A percentile compares a stretch with the other conserved stretches of the same genome.
Evolutionary conservation across 2,329 filamentous ascomycete genomes (phyloP).

Genomic region (Paracorniculantispora psalliotae): DNA sequence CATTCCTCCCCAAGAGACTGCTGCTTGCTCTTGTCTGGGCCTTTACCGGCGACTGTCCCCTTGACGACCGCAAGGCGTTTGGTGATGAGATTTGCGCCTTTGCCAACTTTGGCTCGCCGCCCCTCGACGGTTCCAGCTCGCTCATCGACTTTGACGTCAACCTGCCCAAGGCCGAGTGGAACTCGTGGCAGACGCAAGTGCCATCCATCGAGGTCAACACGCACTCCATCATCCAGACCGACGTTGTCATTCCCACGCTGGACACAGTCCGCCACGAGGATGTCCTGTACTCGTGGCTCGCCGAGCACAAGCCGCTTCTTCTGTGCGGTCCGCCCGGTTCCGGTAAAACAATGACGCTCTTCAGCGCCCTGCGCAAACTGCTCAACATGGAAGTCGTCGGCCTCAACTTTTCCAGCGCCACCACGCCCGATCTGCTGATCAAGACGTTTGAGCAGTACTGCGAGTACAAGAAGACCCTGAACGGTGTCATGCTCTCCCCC

Average conservation of each 20-base stretch:
- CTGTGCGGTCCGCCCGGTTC: slow-evolving; percentile 97
- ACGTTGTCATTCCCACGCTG: slow-evolving; percentile 95
- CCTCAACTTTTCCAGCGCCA: slow-evolving; percentile 98
- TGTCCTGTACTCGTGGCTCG: slow-evolving; percentile 98
- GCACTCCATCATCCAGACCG: slow-evolving; percentile 94
- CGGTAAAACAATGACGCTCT: slow-evolving; percentile 99
- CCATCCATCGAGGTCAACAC: slow-evolving; percentile 96
- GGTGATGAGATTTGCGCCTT: slow-evolving; percentile 79
- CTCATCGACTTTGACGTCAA: slow-evolving; percentile 94
- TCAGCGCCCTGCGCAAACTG: slow-evolving; percentile 92
- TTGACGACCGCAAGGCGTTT: slow-evolving; percentile 81
- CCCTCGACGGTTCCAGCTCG: slow-evolving; percentile 70
- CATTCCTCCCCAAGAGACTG: slow-evolving; percentile 88
- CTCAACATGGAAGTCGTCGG: slow-evolving; percentile 99
- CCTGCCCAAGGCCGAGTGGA: slow-evolving; percentile 83
- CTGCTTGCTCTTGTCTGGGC: slow-evolving; percentile 92
- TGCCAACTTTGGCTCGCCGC: slow-evolving; percentile 80
- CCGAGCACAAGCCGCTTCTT: slow-evolving; percentile 94
- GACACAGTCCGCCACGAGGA: slow-evolving; percentile 98
- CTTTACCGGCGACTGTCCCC: slow-evolving; percentile 87
- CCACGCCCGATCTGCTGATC: slow-evolving; percentile 93
- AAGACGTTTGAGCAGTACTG: slow-evolving; percentile 99
- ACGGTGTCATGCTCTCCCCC: slow-evolving; percentile 90
- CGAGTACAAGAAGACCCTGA: slow-evolving; percentile 98
- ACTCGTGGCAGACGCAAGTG: slow-evolving; percentile 90